These are phyloP conservation scores for Ogataea philodendri DNA, from an alignment of 805 yeast species.

Conservation along the genomic window DNA sequence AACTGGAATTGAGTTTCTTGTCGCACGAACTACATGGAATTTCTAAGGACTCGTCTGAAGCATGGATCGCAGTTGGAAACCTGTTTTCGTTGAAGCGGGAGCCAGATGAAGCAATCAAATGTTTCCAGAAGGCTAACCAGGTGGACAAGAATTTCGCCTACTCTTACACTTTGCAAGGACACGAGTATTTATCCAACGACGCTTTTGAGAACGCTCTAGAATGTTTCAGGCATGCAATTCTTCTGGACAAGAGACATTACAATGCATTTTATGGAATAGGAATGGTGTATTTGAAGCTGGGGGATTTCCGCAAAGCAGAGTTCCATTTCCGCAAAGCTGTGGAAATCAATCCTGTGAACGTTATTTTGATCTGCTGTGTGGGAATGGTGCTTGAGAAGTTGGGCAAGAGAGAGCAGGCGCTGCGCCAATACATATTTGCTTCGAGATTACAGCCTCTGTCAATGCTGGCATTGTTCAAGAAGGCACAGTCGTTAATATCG, in stretches of 20 bases:
- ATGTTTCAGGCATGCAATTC: constrained; percentile 74
- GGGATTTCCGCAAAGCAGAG: constrained; percentile 80
- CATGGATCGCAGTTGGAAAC: constrained; percentile 93
- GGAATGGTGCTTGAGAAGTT: constrained; percentile 89
- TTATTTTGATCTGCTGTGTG: constrained; percentile 84
- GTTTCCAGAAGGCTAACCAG: constrained; percentile 76
- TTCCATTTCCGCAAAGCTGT: constrained; percentile 85
- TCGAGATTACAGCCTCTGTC: constrained; percentile 79
- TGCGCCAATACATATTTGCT: constrained; percentile 80
- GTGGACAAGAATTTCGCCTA: constrained; percentile 66
- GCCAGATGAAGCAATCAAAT: constrained; percentile 84
- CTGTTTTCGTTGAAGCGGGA: constrained; percentile 79
- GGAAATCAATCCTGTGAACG: constrained; percentile 85
- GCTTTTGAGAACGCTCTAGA: constrained; percentile 86
- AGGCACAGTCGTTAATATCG: constrained; percentile 75
- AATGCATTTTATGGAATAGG: constrained; percentile 96
- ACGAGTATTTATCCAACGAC: constrained; percentile 84
- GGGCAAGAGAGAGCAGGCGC: constrained; percentile 65
- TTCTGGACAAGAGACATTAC: constrained; percentile 78
- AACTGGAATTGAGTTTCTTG: constrained; percentile 71
- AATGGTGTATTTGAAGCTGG: constrained; percentile 84
- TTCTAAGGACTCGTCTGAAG: constrained; percentile 62
- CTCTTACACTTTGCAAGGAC: constrained; percentile 92
- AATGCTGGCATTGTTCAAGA: constrained; percentile 83
- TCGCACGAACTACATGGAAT: constrained; percentile 76